Evolutionary conservation across 352 stramenopile species (phyloP), one percentile per base, ranked within the genome.

Genomic region (Globisporangium takayamanum): DNA sequence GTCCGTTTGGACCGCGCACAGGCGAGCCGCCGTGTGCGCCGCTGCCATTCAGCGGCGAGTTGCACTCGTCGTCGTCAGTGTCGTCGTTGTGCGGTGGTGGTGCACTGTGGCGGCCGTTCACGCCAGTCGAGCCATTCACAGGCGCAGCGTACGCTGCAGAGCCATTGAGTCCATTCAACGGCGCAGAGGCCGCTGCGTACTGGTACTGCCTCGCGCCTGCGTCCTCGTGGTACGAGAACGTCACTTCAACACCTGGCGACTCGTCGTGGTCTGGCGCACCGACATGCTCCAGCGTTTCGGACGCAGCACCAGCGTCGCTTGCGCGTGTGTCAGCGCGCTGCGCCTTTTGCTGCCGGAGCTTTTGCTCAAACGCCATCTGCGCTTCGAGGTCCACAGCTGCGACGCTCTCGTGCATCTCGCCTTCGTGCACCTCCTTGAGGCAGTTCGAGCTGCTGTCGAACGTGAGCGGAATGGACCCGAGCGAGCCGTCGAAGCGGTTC

Each of bases 401-500:
- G 50, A 93, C 68, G 45, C 68, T 66, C 52, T 93, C 85, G 42
- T 75, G 78, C 83, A 95, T 90, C 11, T 66, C 65, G 48, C 81
- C 68, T 20, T 79, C 68, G 33, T 78, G 71, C 55, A 91, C 64
- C 80, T 96, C 87, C 33, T 65, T 59, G 55, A 94, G 60, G 5
- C 72, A 84, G 54, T 63, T 81, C 25, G 84, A 76, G 6, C 83
- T 69, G 26, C 46, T 51, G 59, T 98, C 86, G 68, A 96, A 98
- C 22, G 60, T 64, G 10, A 98, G 71, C 18, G 72, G 72, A 55
- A 97, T 89, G 20, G 79, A 91, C 44, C 95, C 95, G 14, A 98
- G 66, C 30, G 86, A 78, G 42, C 95, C 95, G 60, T 97, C 90
- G 61, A 97, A 98, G 10, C 95, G 86, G 69, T 98, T 98, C 75